phyloP scores from a whole-genome alignment of 257 asterid species.

The Linaria vulgaris region DNA sequence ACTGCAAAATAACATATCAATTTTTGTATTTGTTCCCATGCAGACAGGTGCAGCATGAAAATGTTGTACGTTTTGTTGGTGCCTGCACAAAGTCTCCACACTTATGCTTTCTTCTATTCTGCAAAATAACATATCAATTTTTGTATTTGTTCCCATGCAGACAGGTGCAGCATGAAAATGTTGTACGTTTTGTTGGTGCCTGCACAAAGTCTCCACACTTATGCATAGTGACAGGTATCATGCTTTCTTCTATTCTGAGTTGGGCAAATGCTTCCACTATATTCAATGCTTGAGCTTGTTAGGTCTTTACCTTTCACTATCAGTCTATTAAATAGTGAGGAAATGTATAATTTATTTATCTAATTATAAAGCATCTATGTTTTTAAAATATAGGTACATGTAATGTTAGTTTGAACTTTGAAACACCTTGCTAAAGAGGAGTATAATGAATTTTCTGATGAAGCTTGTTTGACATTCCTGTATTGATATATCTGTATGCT shows the following conservation, averaged over 20 bases:
- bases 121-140: constrained; percentile 7
- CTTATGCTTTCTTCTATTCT: constrained; percentile 36
- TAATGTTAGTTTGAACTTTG: too few species aligned
- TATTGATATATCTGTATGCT: constrained; percentile 17
- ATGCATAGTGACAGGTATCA: constrained; percentile 82
- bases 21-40: constrained; percentile 30
- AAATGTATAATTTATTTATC: too few species aligned
- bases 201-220: constrained; percentile 73
- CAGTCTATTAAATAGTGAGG: too few species aligned
- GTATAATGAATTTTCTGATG: neutral
- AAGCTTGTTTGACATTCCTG: constrained; percentile 12
- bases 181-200: constrained; percentile 86
- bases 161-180: constrained; percentile 75
- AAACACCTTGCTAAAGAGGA: too few species aligned
- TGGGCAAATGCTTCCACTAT: too few species aligned
- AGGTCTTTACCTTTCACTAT: too few species aligned
- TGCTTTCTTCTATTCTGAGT: neutral
- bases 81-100: constrained; percentile 79
- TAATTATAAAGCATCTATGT: too few species aligned
- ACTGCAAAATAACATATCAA: too few species aligned
- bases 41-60: constrained; percentile 83
- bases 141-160: constrained; percentile 48
- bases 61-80: constrained; percentile 83
- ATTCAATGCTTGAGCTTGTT: too few species aligned
- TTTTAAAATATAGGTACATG: too few species aligned